Base-by-base conservation (phyloP, 1,284 basidiomycete genomes). In the Kwoniella shivajii region DNA sequence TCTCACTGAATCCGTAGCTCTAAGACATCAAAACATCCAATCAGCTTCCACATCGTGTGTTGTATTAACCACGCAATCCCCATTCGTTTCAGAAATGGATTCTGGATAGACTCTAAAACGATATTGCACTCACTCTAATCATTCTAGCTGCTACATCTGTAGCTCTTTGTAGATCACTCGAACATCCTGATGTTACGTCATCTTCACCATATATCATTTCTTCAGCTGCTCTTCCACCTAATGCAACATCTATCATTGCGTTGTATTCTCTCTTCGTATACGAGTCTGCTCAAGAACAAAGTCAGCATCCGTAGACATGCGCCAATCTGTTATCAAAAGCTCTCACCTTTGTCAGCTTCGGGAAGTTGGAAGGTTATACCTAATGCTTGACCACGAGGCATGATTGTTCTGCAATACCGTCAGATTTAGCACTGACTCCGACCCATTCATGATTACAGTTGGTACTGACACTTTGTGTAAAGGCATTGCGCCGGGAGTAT, bases 221-320 rank as follows among this genome's bases (percentile, higher is more conserved):
- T 77, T 97, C 93, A 22, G 93, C 94, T 4, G 92, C 89, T 54
- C 94, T 87, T 20, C 94, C 92, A 31, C 92, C 92, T 83, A 96
- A 89, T 37, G 85, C 86, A 18, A 96, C 92, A 75, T 95, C 93
- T 63, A 97, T 90, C 72, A 77, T 77, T 13, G 77, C 77, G 27
- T 67, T 65, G 68, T 73, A 74, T 56, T 78, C 75, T 53, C 64
- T 65, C 54, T 70, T 63, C 31, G 72, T 64, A 61, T 77, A 76
- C 16, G 75, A 78, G 58, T 79, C 73, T 74, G 59, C 0, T 22
- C n/a, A 16, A n/a, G 11, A 16, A 24, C 24, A n/a, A 18, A 4
- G 46, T 64, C 43, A 60, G 56, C 48, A 33, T 6, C 29, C 11
- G 2, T 30, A 14, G 31, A 18, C 11, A 5, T 4, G 6, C 22